These are phyloP conservation scores for Prunella vulgaris DNA, from an alignment of 257 asterid species.

Conservation along the genomic window DNA sequence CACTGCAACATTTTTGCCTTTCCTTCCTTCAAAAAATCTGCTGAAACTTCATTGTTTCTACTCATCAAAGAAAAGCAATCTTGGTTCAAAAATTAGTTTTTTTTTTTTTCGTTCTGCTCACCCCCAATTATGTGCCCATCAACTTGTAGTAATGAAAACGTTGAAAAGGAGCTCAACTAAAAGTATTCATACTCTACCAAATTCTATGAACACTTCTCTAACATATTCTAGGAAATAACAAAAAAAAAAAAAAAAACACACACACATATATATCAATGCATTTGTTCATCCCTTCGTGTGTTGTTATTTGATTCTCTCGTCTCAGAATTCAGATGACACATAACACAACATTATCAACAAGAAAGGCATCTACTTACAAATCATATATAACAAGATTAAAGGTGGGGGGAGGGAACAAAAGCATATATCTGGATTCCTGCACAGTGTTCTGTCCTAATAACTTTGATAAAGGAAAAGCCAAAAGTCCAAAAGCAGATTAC, in stretches of 20 bases:
- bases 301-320: neutral
- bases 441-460: slow-evolving; percentile 16
- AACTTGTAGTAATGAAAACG: too few species aligned
- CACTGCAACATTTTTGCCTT: too few species aligned
- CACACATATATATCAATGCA: neutral
- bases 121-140: too few species aligned
- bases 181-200: too few species aligned
- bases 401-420: neutral
- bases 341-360: slow-evolving; percentile 9
- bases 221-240: too few species aligned
- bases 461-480: slow-evolving; percentile 30
- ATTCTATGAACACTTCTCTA: too few species aligned
- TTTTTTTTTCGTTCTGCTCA: too few species aligned
- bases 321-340: neutral
- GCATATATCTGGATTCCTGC: neutral
- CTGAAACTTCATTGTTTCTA: too few species aligned
- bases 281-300: neutral
- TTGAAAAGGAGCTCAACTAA: neutral
- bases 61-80: too few species aligned
- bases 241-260: too few species aligned
- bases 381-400: neutral
- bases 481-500: slow-evolving; percentile 21
- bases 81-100: too few species aligned
- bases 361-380: slow-evolving; percentile 19
- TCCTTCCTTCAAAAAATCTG: too few species aligned